A percentile compares a stretch with the other conserved stretches of the same genome.
phyloP scores from a whole-genome alignment of 2,329 filamentous ascomycete genomes.

The Talaromyces sp. region DNA sequence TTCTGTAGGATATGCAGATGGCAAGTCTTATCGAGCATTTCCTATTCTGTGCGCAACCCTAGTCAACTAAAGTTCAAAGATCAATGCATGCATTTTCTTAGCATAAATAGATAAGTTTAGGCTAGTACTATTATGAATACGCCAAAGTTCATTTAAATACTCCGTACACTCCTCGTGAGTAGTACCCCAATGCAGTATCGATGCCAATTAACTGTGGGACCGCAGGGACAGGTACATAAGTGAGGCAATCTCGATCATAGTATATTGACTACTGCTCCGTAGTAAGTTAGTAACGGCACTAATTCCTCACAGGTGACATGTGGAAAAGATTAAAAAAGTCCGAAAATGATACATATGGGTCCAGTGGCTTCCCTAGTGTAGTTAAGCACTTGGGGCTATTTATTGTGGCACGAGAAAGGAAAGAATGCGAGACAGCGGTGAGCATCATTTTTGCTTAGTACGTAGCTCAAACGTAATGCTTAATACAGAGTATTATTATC shows the following conservation, averaged over 20 bases:
- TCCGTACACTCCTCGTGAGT: not conserved
- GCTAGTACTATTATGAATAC: not conserved
- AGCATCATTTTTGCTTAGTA: not conserved
- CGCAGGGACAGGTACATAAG: not conserved
- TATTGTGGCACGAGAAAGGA: not conserved
- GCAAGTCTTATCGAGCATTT: not conserved
- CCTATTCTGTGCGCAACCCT: not conserved
- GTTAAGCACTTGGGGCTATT: not conserved
- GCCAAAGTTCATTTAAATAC: not conserved
- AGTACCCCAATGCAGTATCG: constrained; percentile 5
- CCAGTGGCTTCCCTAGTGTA: not conserved
- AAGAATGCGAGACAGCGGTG: not conserved
- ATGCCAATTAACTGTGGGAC: constrained; percentile 1
- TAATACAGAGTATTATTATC: not conserved
- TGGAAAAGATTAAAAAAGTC: not conserved
- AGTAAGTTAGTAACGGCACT: not conserved
- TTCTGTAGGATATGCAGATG: not conserved
- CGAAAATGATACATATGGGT: not conserved
- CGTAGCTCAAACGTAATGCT: not conserved
- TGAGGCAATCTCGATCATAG: not conserved
- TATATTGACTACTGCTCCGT: not conserved
- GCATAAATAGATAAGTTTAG: not conserved
- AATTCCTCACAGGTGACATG: not conserved
- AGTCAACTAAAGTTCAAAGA: not conserved
- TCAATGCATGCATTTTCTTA: not conserved